Evolutionary conservation across 352 stramenopile genomes (phyloP), one percentile per base, ranked within the genome.

Genomic region (Phytopythium vexans): DNA sequence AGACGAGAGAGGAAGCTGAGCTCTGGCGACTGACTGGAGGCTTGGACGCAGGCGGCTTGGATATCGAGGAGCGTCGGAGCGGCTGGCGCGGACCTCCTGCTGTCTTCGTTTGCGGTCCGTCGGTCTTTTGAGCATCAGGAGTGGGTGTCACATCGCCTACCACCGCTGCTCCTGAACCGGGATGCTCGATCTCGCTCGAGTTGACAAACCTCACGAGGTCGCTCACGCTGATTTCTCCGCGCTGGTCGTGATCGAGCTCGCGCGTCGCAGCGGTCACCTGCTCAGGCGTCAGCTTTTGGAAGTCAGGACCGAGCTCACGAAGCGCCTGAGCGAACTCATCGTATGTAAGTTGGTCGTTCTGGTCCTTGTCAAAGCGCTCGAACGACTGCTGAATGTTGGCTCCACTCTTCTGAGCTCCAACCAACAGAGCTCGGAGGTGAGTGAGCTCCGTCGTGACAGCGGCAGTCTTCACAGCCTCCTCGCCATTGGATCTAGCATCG

Each of bases 291-390:
- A 83, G 51, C 4, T 45, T 59, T 1, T 63, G 35, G 9, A 89
- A 75, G 14, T 82, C 67, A 4, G 54, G 12, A 3, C 76, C 74
- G 0, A 87, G 56, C 35, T 76, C 67, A 1, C 63, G 62, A 8
- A 89, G 49, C 27, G 65, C 74, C 21, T 41, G 49, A 9, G 58
- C 27, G 39, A 95, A 92, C 27, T 89, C 77, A 1, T 72, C 52
- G 49, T 82, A 76, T 5, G 67, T 67, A 8, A 96, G 51, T 8
- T 65, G 44, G 3, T 77, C 79, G 11, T 77, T 85, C 8, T 67
- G 62, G 44, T 88, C 70, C 50, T 77, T 84, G 62, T 96, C 86
- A 48, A 95, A 93, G 56, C 92, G 81, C n/a, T 64, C 58, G 44
- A 96, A 91, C 4, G 77, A 74, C 6, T 68, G 53, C 8, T 73